These are phyloP conservation scores for Clonostachys sp. DNA, from an alignment of 2,329 filamentous ascomycete species.

Conservation along the genomic window DNA sequence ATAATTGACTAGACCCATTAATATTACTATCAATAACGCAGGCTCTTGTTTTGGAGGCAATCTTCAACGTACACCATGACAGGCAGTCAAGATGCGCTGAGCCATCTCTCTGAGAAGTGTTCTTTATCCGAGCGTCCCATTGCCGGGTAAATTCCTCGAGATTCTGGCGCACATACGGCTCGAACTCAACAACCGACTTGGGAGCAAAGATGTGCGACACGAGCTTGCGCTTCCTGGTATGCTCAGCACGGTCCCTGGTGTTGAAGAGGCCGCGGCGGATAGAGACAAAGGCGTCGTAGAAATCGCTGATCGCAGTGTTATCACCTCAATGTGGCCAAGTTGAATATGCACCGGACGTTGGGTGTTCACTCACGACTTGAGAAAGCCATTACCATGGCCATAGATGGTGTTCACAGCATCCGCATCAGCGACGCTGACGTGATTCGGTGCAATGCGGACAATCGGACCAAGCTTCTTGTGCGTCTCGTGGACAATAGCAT, in stretches of 20 bases:
- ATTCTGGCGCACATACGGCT: conserved; percentile 83
- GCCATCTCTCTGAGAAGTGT: conserved; percentile 8
- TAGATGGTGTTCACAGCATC: conserved; percentile 74
- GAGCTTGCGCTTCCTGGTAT: conserved; percentile 85
- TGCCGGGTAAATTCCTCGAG: conserved; percentile 68
- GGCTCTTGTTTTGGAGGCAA: no score
- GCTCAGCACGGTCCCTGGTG: conserved; percentile 75
- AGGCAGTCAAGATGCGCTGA: conserved; percentile 65
- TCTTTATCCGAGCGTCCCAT: conserved; percentile 59
- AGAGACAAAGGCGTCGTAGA: conserved; percentile 88
- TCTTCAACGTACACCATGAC: conserved; percentile 52
- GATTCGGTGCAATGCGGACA: conserved; percentile 78
- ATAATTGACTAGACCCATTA: conserved; percentile 37
- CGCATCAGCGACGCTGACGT: conserved; percentile 77
- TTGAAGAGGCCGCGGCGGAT: conserved; percentile 87
- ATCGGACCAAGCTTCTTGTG: conserved; percentile 77
- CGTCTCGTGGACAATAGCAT: conserved; percentile 59
- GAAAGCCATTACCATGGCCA: conserved; percentile 72
- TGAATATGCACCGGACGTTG: background rate
- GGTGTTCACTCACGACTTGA: conserved; percentile 54
- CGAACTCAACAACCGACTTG: conserved; percentile 78
- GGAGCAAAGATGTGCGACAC: conserved; percentile 82
- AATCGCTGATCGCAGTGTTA: conserved; percentile 51
- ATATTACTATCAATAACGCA: no score
- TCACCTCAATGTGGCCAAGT: background rate